These are phyloP conservation scores for Ophiosphaerella herpotricha DNA, from an alignment of 2,329 filamentous ascomycete genomes.

Conservation along the genomic window DNA sequence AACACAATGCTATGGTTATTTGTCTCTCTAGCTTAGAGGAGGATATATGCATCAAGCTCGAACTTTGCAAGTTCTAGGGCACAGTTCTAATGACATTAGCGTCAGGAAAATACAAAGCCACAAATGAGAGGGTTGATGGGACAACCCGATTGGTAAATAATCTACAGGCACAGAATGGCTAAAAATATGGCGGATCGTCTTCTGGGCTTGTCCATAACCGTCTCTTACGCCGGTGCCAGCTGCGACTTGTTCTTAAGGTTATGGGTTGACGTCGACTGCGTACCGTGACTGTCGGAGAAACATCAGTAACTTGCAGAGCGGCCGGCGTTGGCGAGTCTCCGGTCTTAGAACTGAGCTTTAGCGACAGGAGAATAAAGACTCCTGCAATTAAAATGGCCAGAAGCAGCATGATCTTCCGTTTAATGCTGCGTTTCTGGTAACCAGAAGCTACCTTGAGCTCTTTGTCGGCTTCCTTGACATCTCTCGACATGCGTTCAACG, in stretches of 20 bases:
- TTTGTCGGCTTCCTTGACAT: conserved; percentile 91
- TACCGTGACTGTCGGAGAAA: conserved; percentile 21
- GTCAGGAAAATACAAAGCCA: no score
- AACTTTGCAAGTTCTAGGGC: no score
- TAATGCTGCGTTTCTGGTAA: conserved; percentile 86
- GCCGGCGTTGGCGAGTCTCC: conserved; percentile 19
- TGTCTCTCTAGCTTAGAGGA: no score
- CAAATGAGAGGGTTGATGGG: not conserved
- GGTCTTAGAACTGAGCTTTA: conserved; percentile 67
- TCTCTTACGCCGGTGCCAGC: conserved; percentile 44
- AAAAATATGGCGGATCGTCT: conserved; percentile 16
- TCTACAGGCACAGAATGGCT: conserved; percentile 9
- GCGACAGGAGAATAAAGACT: conserved; percentile 82
- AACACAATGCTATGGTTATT: no score
- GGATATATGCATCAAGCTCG: no score
- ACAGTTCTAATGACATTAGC: no score
- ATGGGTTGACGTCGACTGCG: conserved; percentile 20
- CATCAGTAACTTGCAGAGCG: conserved; percentile 21
- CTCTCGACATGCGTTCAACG: conserved; percentile 90
- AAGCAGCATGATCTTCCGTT: conserved; percentile 91
- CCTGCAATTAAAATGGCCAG: conserved; percentile 82
- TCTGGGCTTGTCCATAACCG: conserved; percentile 31
- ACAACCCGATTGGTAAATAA: conserved; percentile 15
- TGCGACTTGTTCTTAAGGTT: conserved; percentile 24
- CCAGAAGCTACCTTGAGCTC: conserved; percentile 86